Percentiles rank a stretch among this genome's conserved stretches.
Evolutionary conservation across 192 early-diverging fungal species (phyloP).

Genomic region (Backusella tuberculispora): DNA sequence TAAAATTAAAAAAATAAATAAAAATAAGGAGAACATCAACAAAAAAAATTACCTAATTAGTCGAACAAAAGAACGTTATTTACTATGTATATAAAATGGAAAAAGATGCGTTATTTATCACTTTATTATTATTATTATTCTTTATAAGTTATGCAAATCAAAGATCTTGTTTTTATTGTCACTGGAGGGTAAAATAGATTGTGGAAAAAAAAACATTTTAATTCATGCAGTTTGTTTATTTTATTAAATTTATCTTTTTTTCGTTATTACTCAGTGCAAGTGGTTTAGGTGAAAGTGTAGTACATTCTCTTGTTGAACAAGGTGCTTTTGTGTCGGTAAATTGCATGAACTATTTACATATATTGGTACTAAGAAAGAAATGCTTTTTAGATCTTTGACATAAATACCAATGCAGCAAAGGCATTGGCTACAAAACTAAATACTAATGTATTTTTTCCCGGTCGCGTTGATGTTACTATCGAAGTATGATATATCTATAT

Average conservation of each 20-base stretch:
- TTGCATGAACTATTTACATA: not conserved
- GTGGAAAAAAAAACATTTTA: not conserved
- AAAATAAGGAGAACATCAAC: not conserved
- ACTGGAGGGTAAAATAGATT: constrained; percentile 24
- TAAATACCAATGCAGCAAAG: constrained; percentile 6
- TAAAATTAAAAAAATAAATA: constrained; percentile 12
- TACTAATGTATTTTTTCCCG: constrained; percentile 14
- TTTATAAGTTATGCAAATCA: constrained; percentile 14
- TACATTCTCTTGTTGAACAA: constrained; percentile 15
- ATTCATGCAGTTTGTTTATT: not conserved
- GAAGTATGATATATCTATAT: constrained; percentile 12
- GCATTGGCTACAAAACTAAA: not conserved
- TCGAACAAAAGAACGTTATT: constrained; percentile 8
- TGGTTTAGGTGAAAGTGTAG: constrained; percentile 27
- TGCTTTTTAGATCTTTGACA: constrained; percentile 32
- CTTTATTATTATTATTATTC: not conserved
- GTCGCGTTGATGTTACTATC: constrained; percentile 25
- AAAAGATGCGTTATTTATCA: not conserved
- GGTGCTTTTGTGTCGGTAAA: constrained; percentile 28
- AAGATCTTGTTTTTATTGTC: constrained; percentile 23
- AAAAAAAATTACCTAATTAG: not conserved
- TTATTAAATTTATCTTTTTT: not conserved
- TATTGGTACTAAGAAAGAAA: not conserved
- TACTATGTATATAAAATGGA: not conserved
- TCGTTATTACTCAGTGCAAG: constrained; percentile 20